Percentiles rank a stretch among this genome's conserved stretches.
These are phyloP conservation scores for Saksenaea vasiformis DNA, from an alignment of 371 early-diverging fungal genomes.

Conservation along the genomic window DNA sequence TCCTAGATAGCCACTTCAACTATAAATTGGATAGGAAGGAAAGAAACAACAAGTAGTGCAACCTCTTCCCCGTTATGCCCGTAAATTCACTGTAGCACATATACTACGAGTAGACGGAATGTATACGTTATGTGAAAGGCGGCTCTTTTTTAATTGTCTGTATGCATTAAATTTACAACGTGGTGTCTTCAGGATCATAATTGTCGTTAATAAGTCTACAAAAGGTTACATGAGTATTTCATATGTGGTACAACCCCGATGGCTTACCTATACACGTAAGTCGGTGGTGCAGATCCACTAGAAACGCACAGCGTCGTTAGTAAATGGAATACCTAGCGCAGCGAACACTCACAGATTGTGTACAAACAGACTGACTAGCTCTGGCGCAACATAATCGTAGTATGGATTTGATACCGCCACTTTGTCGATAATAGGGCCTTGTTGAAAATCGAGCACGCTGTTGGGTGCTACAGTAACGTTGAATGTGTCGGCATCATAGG, in stretches of 20 bases:
- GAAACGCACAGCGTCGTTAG: neutral
- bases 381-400: slow-evolving; percentile 91
- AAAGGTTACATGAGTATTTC: slow-evolving; percentile 17
- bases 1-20: no score
- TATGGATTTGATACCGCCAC: slow-evolving; percentile 83
- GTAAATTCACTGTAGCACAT: no score
- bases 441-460: slow-evolving; percentile 77
- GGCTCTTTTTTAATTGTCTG: no score
- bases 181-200: slow-evolving; percentile 63
- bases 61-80: no score
- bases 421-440: slow-evolving; percentile 76
- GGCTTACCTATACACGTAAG: slow-evolving; percentile 44
- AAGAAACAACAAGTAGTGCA: no score
- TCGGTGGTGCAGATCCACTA: slow-evolving; percentile 53
- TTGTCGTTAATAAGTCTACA: slow-evolving; percentile 80
- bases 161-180: slow-evolving; percentile 23
- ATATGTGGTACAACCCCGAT: neutral
- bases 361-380: slow-evolving; percentile 86
- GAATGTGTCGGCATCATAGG: slow-evolving; percentile 84
- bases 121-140: no score
- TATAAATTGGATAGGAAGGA: no score
- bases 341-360: slow-evolving; percentile 79
- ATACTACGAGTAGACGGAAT: no score
- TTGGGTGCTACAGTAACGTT: slow-evolving; percentile 81
- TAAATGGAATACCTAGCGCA: neutral